These are phyloP conservation scores for Entomortierella chlamydospora DNA, from an alignment of 192 early-diverging fungal genomes.

Conservation along the genomic window DNA sequence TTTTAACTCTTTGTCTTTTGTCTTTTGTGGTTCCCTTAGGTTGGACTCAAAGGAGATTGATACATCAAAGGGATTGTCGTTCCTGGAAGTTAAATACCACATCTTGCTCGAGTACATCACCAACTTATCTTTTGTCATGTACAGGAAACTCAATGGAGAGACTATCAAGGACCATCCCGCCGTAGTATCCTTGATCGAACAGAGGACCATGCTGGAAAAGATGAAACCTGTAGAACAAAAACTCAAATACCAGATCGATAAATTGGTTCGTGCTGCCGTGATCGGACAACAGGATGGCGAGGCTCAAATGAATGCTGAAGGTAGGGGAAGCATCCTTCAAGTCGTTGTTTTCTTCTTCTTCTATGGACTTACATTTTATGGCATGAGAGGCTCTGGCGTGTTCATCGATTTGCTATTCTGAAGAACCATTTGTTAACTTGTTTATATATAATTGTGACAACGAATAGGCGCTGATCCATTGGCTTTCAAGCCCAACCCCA, in stretches of 20 bases:
- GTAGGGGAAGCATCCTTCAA: neutral
- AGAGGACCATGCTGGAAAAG: conserved; percentile 90
- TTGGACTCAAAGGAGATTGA: conserved; percentile 67
- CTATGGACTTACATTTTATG: no score
- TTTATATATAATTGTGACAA: no score
- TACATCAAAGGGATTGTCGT: conserved; percentile 84
- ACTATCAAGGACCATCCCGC: conserved; percentile 70
- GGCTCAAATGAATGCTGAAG: conserved; percentile 24
- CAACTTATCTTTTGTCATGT: conserved; percentile 77
- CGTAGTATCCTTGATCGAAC: conserved; percentile 77
- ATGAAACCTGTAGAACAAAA: conserved; percentile 94
- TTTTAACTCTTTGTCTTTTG: neutral
- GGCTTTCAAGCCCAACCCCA: conserved; percentile 92
- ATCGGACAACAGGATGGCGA: conserved; percentile 58
- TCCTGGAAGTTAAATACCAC: conserved; percentile 93
- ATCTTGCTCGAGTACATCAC: conserved; percentile 88
- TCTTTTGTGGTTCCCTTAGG: conserved; percentile 20
- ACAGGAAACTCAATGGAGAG: conserved; percentile 83
- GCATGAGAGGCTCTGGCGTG: no score
- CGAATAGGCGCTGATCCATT: conserved; percentile 76
- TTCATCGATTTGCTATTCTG: conserved; percentile 15
- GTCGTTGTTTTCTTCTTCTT: conserved; percentile 1
- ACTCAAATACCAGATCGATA: conserved; percentile 97
- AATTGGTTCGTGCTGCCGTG: conserved; percentile 80
- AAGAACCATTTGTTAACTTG: no score